Evolutionary conservation across 495 filamentous ascomycete genomes (phyloP).

Genomic region (Aspergillus heteromorphus): DNA sequence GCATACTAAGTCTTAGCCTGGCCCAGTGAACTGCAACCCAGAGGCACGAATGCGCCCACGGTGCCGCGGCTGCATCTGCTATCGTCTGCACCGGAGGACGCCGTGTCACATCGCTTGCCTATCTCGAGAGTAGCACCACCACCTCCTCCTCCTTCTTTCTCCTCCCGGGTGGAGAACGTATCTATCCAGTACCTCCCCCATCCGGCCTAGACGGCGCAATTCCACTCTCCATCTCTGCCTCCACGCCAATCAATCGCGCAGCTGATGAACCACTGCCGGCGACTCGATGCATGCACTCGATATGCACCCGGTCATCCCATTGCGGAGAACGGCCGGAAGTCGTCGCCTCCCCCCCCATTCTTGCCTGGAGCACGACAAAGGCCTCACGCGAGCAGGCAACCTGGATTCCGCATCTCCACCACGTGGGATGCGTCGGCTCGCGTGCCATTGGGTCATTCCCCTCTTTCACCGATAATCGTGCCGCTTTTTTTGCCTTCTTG

Average conservation of each 20-base stretch:
- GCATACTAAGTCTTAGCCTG: too few relatives aligned
- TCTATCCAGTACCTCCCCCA: neutral
- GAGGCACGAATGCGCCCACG: neutral
- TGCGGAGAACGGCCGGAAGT: neutral
- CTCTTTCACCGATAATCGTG: neutral
- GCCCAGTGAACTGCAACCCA: neutral
- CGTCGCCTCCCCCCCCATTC: neutral
- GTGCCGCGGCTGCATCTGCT: neutral
- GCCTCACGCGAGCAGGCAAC: neutral
- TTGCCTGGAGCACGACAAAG: neutral
- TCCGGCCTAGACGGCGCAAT: neutral
- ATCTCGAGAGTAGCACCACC: neutral
- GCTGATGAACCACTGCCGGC: neutral
- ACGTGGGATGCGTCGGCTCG: neutral
- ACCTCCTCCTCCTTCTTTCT: too few relatives aligned
- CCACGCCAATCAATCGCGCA: conserved; percentile 1
- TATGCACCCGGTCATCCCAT: neutral
- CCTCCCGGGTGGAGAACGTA: neutral
- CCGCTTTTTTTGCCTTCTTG: neutral
- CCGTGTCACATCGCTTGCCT: neutral
- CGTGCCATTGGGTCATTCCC: neutral
- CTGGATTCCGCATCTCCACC: neutral
- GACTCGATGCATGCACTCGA: neutral
- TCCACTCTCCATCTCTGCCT: neutral
- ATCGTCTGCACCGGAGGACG: neutral